A percentile compares a stretch with the other conserved stretches of the same genome.
Conservation (phyloP, 352 stramenopile species). For the Phytophthora multivora region DNA sequence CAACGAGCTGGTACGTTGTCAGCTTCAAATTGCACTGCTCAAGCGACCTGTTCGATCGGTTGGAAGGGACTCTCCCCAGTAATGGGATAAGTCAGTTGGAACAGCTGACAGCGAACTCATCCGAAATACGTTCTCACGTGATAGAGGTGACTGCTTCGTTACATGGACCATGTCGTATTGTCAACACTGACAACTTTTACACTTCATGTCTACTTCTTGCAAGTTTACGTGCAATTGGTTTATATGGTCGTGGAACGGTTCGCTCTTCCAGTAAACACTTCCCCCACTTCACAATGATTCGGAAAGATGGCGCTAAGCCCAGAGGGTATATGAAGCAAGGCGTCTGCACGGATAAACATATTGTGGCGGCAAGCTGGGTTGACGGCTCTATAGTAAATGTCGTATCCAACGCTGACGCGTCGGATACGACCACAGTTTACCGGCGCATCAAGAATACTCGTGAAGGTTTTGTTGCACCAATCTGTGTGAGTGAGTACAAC, state of each 20-base stretch:
- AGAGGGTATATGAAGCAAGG: conserved; percentile 4
- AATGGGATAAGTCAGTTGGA: background rate
- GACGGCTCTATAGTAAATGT: conserved; percentile 30
- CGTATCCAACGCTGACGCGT: background rate
- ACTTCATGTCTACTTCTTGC: background rate
- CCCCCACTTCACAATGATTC: background rate
- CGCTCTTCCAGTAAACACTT: too few species aligned
- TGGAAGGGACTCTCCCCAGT: conserved; percentile 9
- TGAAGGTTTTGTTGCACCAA: background rate
- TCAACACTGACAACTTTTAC: background rate
- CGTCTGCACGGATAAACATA: conserved; percentile 9
- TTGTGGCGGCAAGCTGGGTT: conserved; percentile 23
- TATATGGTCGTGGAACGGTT: background rate
- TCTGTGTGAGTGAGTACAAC: background rate
- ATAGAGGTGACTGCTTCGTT: background rate
- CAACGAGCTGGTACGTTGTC: conserved; percentile 30
- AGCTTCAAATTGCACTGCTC: conserved; percentile 33
- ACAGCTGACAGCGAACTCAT: background rate
- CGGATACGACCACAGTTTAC: too few species aligned
- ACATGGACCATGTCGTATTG: background rate
- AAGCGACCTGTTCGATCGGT: conserved; percentile 7
- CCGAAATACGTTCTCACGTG: background rate
- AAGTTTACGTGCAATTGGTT: background rate
- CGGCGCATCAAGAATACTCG: background rate
- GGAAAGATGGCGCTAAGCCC: background rate